Percentiles rank a stretch among this genome's conserved stretches.
Conservation (phyloP, 495 filamentous ascomycete genomes). For the Zalerion maritima region DNA sequence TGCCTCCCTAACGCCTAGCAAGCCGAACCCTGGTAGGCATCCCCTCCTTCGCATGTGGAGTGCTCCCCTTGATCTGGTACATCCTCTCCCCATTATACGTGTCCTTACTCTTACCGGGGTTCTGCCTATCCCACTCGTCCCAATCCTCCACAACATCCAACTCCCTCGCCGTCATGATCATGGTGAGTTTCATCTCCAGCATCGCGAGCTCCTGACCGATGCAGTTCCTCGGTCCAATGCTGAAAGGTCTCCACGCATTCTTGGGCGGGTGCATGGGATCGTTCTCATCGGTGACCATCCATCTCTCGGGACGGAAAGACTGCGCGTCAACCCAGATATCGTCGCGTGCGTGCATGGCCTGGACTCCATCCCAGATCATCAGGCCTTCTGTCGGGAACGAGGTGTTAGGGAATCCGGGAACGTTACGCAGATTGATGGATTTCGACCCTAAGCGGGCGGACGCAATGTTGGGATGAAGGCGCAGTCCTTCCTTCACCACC, state of each 20-base stretch:
- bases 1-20: too few relatives aligned
- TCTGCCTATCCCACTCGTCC: conserved; percentile 22
- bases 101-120: conserved; percentile 10
- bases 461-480: conserved; percentile 23
- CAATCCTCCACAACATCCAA: conserved; percentile 34
- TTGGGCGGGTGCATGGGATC: conserved; percentile 23
- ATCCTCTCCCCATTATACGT: conserved; percentile 16
- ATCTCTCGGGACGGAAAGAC: conserved; percentile 32
- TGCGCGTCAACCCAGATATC: conserved; percentile 22
- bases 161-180: conserved; percentile 28
- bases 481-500: conserved; percentile 31
- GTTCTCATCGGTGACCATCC: conserved; percentile 15
- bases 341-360: conserved; percentile 17
- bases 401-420: too few relatives aligned
- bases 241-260: conserved; percentile 37
- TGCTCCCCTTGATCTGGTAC: conserved; percentile 13
- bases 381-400: conserved; percentile 15
- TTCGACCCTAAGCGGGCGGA: too few relatives aligned
- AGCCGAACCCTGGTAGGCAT: too few relatives aligned
- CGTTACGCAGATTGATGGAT: too few relatives aligned
- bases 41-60: conserved; percentile 19
- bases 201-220: conserved; percentile 40
- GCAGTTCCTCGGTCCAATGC: conserved; percentile 35
- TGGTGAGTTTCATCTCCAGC: conserved; percentile 28
- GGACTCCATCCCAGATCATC: conserved; percentile 19